Base-by-base conservation (phyloP, 441 rosid species). In the Adansonia gregorii region DNA sequence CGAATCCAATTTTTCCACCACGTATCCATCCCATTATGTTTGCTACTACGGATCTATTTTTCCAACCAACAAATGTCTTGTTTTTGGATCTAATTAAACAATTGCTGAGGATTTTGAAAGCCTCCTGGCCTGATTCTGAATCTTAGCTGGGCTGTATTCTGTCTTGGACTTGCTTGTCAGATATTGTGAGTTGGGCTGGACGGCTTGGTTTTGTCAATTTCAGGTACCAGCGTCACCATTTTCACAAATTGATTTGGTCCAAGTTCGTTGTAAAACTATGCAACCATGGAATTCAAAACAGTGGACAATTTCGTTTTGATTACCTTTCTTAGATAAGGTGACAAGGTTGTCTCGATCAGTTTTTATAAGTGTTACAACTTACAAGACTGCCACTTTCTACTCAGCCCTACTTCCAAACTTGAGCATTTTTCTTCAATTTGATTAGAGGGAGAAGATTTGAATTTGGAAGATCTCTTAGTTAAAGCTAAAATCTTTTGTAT, bases 361-460 rank as follows among this genome's bases (percentile, higher is more conserved):
- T 39, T 65, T 15, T 14, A 5, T n/a, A 7, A 65, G 24, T 65
- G 27, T 58, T 19, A 24, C 48, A 45, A 45, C 48, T 20, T 59
- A 59, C 39, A 22, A 60, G 39, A 22, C 65, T 22, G 5, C 15
- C n/a, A 24, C n/a, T 27, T 27, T 10, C 3, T 11, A 17, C 9
- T 4, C 39, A 4, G 8, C 12, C 41, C 20, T 35, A 6, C 10
- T 35, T 7, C 8, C 68, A 64, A 64, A 64, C 68, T 14, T 61
- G 1, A 6, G 2, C 68, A 64, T 14, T 64, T 31, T 64, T 64
- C 20, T 64, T 35, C 19, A 64, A 35, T 64, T 14, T 35, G 11
- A 64, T 64, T 35, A 64, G 46, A 6, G 68, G 31, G 15, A 43
- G 27, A 41, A 67, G 71, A 67, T 43, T 66, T 67, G 31, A 19